Conservation (phyloP, 176 grass and related monocot species). For the Canna indica region DNA sequence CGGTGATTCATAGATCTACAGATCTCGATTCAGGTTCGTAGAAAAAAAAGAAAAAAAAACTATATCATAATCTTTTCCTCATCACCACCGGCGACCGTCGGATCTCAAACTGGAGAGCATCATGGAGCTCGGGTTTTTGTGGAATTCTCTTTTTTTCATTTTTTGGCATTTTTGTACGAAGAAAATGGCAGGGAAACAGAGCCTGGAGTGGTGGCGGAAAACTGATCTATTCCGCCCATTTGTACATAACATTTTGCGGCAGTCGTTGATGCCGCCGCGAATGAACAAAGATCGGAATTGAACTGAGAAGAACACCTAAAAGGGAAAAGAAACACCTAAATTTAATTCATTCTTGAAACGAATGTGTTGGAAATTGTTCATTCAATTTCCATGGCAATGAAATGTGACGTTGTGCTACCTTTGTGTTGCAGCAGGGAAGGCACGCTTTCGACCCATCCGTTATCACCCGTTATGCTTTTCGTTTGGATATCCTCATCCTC, state of each 20-base stretch:
- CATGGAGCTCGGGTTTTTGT: slow-evolving; percentile 1
- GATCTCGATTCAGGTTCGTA: slow-evolving; percentile 3
- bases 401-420: not conserved
- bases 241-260: slow-evolving; percentile 27
- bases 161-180: slow-evolving; percentile 6
- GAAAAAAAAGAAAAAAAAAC: slow-evolving; percentile 3
- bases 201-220: not conserved
- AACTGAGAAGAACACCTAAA: slow-evolving; percentile 1
- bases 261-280: slow-evolving; percentile 11
- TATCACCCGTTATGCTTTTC: not conserved
- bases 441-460: not conserved
- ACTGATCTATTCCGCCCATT: slow-evolving; percentile 15
- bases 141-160: slow-evolving; percentile 5
- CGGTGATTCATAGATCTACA: slow-evolving; percentile 29
- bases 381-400: not conserved
- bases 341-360: not conserved
- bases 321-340: not conserved
- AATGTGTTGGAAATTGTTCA: not conserved
- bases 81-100: not conserved
- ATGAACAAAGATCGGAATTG: slow-evolving; percentile 17
- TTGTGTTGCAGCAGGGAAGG: not conserved
- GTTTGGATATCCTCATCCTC: not conserved
- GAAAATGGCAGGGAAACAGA: not conserved
- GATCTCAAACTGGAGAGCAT: slow-evolving; percentile 4
- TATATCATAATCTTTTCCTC: not conserved